phyloP scores from a whole-genome alignment of 805 yeast species.

The Hanseniaspora hatyaiensis region DNA sequence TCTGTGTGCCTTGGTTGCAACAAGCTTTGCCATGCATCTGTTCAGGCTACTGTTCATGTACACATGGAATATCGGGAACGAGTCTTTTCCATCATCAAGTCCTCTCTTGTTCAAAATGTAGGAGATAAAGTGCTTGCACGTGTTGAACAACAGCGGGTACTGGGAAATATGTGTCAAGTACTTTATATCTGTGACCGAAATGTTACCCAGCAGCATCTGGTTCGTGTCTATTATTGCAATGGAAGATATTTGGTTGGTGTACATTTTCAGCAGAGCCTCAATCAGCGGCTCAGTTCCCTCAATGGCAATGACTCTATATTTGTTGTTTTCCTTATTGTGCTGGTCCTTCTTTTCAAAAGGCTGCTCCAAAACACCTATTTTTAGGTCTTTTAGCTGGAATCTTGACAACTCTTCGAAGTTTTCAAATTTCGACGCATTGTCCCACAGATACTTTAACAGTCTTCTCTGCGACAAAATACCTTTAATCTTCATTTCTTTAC shows the following conservation, averaged over 20 bases:
- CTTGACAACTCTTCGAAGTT: conserved; percentile 64
- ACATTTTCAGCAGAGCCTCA: conserved; percentile 80
- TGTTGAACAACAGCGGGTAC: conserved; percentile 65
- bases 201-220: conserved; percentile 71
- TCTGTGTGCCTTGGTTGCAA: conserved; percentile 89
- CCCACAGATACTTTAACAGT: conserved; percentile 76
- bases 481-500: conserved; percentile 43
- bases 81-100: conserved; percentile 85
- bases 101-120: conserved; percentile 82
- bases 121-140: conserved; percentile 79
- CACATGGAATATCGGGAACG: conserved; percentile 92
- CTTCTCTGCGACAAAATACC: conserved; percentile 90
- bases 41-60: conserved; percentile 67
- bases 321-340: conserved; percentile 15
- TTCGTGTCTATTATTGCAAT: conserved; percentile 83
- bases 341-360: conserved; percentile 27
- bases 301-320: conserved; percentile 58
- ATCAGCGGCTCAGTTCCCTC: conserved; percentile 78
- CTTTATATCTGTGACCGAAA: conserved; percentile 86
- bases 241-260: conserved; percentile 70
- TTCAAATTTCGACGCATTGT: conserved; percentile 77
- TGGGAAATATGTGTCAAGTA: conserved; percentile 79
- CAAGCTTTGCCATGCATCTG: conserved; percentile 84
- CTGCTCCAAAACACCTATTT: conserved; percentile 51
- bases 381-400: conserved; percentile 55